Percentiles rank a stretch among this genome's conserved stretches.
Evolutionary conservation across 2,329 filamentous ascomycete species (phyloP).

Genomic region (Sclerotinia borealis): DNA sequence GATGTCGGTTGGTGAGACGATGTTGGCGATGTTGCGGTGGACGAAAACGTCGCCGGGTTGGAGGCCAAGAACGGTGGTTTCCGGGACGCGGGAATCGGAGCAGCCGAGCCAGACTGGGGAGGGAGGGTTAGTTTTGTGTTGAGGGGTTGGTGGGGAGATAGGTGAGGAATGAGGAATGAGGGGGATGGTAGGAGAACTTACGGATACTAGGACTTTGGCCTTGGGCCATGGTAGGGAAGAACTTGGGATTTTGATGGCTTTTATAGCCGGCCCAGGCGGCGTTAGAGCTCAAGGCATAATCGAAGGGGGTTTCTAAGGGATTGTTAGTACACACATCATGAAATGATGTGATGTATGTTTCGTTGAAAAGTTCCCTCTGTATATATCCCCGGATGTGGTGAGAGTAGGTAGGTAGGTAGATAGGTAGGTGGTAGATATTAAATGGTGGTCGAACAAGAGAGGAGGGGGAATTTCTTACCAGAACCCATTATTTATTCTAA

Average conservation of each 20-base stretch:
- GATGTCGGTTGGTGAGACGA: conserved; percentile 68
- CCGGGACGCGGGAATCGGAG: conserved; percentile 77
- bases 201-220: conserved; percentile 61
- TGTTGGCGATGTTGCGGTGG: conserved; percentile 87
- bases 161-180: neutral
- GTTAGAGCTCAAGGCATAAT: conserved; percentile 61
- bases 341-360: no score
- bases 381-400: neutral
- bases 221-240: conserved; percentile 61
- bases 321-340: neutral
- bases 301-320: conserved; percentile 36
- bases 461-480: neutral
- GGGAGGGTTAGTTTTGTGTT: neutral
- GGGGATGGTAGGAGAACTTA: conserved; percentile 33
- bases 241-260: conserved; percentile 58
- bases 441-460: neutral
- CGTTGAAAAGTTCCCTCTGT: neutral
- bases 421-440: neutral
- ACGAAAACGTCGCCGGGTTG: conserved; percentile 82
- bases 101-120: conserved; percentile 73
- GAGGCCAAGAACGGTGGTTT: conserved; percentile 72
- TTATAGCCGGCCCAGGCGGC: conserved; percentile 64
- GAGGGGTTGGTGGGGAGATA: neutral
- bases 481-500: conserved; percentile 7
- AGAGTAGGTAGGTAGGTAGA: neutral